A percentile compares a stretch with the other conserved stretches of the same genome.
phyloP scores from a whole-genome alignment of 208 protist genomes.

The Trypanosoma rangeli region DNA sequence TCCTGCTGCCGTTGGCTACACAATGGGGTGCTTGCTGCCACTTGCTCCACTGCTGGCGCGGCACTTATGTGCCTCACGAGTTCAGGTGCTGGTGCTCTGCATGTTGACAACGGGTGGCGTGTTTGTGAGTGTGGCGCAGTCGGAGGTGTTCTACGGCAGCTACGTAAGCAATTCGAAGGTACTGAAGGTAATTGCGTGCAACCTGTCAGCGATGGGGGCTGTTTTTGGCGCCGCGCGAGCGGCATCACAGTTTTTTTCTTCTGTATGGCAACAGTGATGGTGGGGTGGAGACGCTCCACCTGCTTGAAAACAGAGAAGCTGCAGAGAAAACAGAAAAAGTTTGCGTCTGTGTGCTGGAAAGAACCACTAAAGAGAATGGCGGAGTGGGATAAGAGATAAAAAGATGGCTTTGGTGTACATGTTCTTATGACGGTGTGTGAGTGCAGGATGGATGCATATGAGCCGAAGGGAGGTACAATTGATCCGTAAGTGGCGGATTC shows the following conservation, averaged over 20 bases:
- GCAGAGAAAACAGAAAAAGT: no score
- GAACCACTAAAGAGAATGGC: background rate
- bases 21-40: slow-evolving; percentile 39
- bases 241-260: slow-evolving; percentile 13
- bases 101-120: slow-evolving; percentile 32
- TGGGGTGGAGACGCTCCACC: background rate
- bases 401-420: background rate
- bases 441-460: background rate
- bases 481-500: background rate
- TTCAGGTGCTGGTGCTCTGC: slow-evolving; percentile 11
- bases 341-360: background rate
- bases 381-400: background rate
- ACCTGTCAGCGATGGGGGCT: slow-evolving; percentile 36
- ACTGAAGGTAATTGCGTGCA: slow-evolving; percentile 34
- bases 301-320: background rate
- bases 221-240: slow-evolving; percentile 30
- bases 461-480: background rate
- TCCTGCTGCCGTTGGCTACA: slow-evolving; percentile 59
- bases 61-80: background rate
- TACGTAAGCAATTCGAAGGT: slow-evolving; percentile 48
- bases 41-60: slow-evolving; percentile 28
- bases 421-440: background rate
- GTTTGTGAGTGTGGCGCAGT: slow-evolving; percentile 49
- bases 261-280: background rate
- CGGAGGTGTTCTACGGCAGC: slow-evolving; percentile 79